Evolutionary conservation across 768 basidiomycete species (phyloP).

Genomic region (Pleurotus ostreatus): DNA sequence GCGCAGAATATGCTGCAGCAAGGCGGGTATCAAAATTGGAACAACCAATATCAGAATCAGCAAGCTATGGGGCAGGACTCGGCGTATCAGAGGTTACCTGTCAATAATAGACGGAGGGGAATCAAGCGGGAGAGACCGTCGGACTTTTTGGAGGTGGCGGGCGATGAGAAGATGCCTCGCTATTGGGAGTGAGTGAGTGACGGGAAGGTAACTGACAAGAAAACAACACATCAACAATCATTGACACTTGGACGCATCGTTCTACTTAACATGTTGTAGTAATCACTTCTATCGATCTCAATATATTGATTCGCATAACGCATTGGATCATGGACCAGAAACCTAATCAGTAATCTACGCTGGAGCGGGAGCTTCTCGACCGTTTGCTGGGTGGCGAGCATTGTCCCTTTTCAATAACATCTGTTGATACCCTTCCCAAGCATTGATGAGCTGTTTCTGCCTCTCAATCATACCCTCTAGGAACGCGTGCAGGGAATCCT

Average conservation of each 20-base stretch:
- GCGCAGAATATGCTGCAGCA: constrained; percentile 18
- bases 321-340: too few species aligned
- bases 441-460: constrained; percentile 79
- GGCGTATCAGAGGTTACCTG: constrained; percentile 80
- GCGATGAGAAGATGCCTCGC: constrained; percentile 62
- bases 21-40: constrained; percentile 30
- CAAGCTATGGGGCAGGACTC: constrained; percentile 71
- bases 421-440: constrained; percentile 84
- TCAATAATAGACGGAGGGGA: constrained; percentile 76
- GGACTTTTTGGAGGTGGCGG: constrained; percentile 77
- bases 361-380: background rate
- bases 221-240: too few species aligned
- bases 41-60: constrained; percentile 55
- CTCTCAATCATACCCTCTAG: constrained; percentile 82
- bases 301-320: too few species aligned
- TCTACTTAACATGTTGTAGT: too few species aligned
- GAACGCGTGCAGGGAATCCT: constrained; percentile 75
- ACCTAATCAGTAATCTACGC: too few species aligned
- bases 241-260: too few species aligned
- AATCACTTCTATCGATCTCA: too few species aligned
- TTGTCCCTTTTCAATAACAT: constrained; percentile 51
- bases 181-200: constrained; percentile 78
- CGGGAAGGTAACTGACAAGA: background rate
- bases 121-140: constrained; percentile 80
- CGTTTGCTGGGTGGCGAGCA: background rate